Evolutionary conservation across 192 early-diverging fungal species (phyloP).

Genomic region (Coemansia sp.): DNA sequence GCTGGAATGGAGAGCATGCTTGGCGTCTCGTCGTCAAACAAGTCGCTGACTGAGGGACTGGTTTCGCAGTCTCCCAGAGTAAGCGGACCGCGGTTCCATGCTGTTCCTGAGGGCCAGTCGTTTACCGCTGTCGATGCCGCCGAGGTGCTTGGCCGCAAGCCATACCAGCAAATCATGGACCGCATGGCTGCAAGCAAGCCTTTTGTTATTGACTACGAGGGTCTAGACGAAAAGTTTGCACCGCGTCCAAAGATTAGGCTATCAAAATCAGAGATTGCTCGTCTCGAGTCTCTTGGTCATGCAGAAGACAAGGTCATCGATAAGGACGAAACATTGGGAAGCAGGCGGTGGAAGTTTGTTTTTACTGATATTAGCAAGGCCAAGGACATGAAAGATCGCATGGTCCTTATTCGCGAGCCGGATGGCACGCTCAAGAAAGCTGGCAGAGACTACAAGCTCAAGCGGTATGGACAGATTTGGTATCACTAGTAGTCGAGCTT

Average conservation of each 20-base stretch:
- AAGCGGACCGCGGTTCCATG: conserved; percentile 72
- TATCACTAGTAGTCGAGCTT: conserved; percentile 12
- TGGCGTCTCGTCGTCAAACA: conserved; percentile 41
- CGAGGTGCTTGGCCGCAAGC: conserved; percentile 68
- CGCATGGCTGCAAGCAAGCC: conserved; percentile 48
- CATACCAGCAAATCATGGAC: conserved; percentile 48
- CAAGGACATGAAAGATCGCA: conserved; percentile 50
- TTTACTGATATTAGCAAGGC: conserved; percentile 57
- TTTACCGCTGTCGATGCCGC: conserved; percentile 82
- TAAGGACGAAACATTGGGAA: conserved; percentile 37
- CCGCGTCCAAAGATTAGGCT: conserved; percentile 27
- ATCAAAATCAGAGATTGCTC: conserved; percentile 10
- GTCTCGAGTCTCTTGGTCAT: conserved; percentile 24
- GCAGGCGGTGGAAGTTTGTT: conserved; percentile 57
- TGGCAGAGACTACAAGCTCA: conserved; percentile 48
- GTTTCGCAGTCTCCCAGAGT: conserved; percentile 58
- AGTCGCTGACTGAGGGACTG: conserved; percentile 55
- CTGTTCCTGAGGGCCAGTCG: conserved; percentile 73
- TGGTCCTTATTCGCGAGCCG: conserved; percentile 58
- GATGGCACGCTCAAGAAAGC: conserved; percentile 58
- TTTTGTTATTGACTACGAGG: conserved; percentile 39
- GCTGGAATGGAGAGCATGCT: conserved; percentile 85
- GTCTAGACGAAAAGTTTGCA: conserved; percentile 38
- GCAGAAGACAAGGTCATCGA: conserved; percentile 29
- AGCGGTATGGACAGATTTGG: conserved; percentile 46